These are phyloP conservation scores for Fusarium concolor DNA, from an alignment of 2,329 filamentous ascomycete species.

Conservation along the genomic window DNA sequence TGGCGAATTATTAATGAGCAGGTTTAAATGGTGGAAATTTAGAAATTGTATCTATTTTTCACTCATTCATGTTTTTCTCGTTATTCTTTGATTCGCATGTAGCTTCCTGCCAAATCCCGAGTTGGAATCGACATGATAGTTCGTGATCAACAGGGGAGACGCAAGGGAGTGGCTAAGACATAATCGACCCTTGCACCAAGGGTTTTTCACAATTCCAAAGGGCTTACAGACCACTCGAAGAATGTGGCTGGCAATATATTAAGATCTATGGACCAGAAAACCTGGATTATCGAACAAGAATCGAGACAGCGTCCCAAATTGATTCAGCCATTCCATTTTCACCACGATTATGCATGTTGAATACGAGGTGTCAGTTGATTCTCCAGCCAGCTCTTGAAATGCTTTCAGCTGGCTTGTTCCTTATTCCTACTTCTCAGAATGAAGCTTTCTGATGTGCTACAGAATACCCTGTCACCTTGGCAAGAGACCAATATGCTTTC, in stretches of 20 bases:
- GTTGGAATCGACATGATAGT: background rate
- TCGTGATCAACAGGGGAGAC: conserved; percentile 16
- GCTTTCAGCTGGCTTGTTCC: background rate
- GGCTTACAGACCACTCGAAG: background rate
- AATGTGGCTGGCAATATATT: conserved; percentile 14
- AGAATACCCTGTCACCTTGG: too few species aligned
- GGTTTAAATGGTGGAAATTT: too few species aligned
- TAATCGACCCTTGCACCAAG: conserved; percentile 22
- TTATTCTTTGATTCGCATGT: too few species aligned
- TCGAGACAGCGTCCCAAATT: background rate
- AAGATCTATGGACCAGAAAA: background rate
- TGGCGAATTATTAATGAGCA: too few species aligned
- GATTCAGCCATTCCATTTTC: background rate
- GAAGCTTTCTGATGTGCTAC: too few species aligned
- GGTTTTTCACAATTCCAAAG: background rate
- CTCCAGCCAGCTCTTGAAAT: background rate
- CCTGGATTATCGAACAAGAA: too few species aligned
- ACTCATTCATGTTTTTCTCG: too few species aligned
- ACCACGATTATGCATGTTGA: background rate
- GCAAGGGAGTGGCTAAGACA: conserved; percentile 40
- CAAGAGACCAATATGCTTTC: background rate
- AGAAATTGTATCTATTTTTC: too few species aligned
- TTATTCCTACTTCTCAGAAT: background rate
- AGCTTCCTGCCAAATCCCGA: background rate
- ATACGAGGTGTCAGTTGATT: background rate